phyloP scores from a whole-genome alignment of 2,329 filamentous ascomycete species.

The Colletotrichum filicis region DNA sequence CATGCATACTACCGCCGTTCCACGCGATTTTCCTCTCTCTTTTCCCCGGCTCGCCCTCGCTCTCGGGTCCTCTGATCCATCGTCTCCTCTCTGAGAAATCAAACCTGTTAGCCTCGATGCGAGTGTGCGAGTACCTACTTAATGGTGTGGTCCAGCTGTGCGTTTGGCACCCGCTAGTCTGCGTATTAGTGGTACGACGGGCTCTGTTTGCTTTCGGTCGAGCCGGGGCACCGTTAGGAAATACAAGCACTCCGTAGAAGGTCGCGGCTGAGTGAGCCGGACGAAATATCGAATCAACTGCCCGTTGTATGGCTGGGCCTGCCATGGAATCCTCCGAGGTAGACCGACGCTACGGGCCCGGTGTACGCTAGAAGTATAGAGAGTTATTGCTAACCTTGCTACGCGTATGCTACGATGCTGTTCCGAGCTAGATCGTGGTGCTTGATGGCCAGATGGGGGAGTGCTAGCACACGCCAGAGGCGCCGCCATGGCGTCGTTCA shows the following conservation, averaged over 20 bases:
- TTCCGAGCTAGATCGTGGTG: background rate
- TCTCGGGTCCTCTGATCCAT: background rate
- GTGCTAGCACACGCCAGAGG: background rate
- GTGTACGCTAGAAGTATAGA: background rate
- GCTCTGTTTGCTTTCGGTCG: background rate
- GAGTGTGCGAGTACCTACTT: background rate
- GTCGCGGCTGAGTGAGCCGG: background rate
- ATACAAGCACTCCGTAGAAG: background rate
- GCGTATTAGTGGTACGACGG: background rate
- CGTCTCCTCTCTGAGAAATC: background rate
- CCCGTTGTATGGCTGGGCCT: no score
- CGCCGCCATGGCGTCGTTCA: background rate
- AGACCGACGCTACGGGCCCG: background rate
- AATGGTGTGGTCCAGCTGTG: background rate
- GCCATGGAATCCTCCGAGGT: background rate
- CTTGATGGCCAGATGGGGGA: background rate
- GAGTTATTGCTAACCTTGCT: background rate
- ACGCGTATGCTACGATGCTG: background rate
- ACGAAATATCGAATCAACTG: background rate
- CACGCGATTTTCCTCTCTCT: background rate
- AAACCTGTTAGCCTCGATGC: background rate
- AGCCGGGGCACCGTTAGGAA: background rate
- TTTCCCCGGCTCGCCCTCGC: no score
- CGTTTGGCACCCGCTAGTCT: background rate
- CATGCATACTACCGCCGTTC: constrained; percentile 4